A percentile compares a stretch with the other conserved stretches of the same genome.
Conservation (phyloP, 192 early-diverging fungal species). For the Pilobolus umbonatus region DNA sequence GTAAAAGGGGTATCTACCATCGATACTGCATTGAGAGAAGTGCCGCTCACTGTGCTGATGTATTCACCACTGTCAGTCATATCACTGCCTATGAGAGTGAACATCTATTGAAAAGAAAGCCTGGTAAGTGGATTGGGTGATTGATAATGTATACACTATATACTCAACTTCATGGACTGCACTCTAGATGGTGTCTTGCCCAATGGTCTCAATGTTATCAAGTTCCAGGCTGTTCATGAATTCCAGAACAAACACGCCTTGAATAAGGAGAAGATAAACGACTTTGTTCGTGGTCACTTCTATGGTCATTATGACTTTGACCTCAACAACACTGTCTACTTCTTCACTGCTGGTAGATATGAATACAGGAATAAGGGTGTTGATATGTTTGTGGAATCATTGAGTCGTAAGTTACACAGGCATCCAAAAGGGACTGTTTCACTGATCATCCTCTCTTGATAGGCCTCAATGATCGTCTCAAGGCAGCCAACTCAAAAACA, state of each 20-base stretch:
- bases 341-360: constrained; percentile 95
- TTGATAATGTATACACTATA: not conserved
- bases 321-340: constrained; percentile 93
- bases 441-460: not conserved
- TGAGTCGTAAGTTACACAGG: constrained; percentile 66
- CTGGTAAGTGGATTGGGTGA: constrained; percentile 45
- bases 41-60: constrained; percentile 92
- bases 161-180: not conserved
- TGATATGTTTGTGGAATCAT: constrained; percentile 93
- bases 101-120: constrained; percentile 89
- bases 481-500: constrained; percentile 72
- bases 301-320: constrained; percentile 97
- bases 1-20: constrained; percentile 96
- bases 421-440: not conserved
- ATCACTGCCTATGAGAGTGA: constrained; percentile 97
- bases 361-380: constrained; percentile 98
- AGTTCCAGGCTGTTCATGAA: constrained; percentile 96
- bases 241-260: constrained; percentile 97
- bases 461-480: constrained; percentile 83
- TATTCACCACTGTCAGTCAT: constrained; percentile 96
- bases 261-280: constrained; percentile 90
- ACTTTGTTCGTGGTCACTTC: constrained; percentile 96
- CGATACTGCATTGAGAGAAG: constrained; percentile 94
- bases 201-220: constrained; percentile 94
- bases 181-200: constrained; percentile 85